A percentile compares a stretch with the other conserved stretches of the same genome.
phyloP scores from a whole-genome alignment of 768 basidiomycete species.

The Suillus subalutaceus region DNA sequence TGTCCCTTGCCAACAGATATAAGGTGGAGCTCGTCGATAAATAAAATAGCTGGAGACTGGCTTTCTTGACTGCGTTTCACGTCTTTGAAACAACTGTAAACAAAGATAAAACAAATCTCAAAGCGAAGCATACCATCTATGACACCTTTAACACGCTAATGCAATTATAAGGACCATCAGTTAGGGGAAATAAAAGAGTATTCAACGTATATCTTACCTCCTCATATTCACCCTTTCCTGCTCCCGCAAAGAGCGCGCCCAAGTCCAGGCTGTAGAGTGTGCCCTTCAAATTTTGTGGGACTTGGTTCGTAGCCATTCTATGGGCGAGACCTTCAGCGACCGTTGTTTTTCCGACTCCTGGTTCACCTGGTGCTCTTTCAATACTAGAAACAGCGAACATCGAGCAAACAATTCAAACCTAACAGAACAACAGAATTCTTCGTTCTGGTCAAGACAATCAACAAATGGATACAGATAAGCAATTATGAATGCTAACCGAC shows the following conservation, averaged over 20 bases:
- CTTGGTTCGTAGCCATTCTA: conserved; percentile 12
- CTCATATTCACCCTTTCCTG: conserved; percentile 17
- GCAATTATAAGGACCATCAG: neutral
- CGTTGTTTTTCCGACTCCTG: conserved; percentile 15
- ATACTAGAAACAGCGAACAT: neutral
- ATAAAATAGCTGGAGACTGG: conserved; percentile 14
- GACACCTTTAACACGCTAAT: conserved; percentile 15
- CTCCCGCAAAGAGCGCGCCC: conserved; percentile 14
- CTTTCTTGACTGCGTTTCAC: conserved; percentile 16
- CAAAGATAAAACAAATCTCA: neutral
- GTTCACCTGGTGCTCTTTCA: conserved; percentile 10
- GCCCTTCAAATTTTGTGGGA: conserved; percentile 13
- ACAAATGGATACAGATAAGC: neutral
- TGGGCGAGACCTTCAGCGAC: conserved; percentile 15
- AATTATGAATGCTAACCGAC: conserved; percentile 4
- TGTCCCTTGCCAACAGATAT: conserved; percentile 16
- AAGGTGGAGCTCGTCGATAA: conserved; percentile 17
- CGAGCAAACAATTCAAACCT: neutral
- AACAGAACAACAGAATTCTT: conserved; percentile 16
- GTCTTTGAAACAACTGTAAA: conserved; percentile 37
- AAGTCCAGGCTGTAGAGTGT: conserved; percentile 14
- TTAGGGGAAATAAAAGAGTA: neutral
- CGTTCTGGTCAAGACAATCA: conserved; percentile 7
- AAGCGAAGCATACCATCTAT: conserved; percentile 10
- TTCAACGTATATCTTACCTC: conserved; percentile 3